Evolutionary conservation across 768 basidiomycete species (phyloP).

Genomic region (Pleurotus eryngii): DNA sequence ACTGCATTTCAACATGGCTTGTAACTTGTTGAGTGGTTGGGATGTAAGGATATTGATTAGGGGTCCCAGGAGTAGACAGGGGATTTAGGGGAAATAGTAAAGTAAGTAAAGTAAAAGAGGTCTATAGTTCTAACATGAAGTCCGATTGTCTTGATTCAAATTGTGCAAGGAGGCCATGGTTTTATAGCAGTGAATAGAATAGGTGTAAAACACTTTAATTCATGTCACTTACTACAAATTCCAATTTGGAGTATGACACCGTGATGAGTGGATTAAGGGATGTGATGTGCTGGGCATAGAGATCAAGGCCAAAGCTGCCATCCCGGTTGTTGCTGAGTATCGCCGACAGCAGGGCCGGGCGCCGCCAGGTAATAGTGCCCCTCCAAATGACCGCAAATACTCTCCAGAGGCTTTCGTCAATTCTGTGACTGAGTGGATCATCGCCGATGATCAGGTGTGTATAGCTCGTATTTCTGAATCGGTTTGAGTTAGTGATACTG

Average conservation of each 20-base stretch:
- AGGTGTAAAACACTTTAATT: no score
- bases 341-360: background rate
- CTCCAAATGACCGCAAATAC: background rate
- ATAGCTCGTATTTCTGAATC: conserved; percentile 1
- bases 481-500: background rate
- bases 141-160: no score
- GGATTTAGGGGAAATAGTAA: no score
- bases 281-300: background rate
- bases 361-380: background rate
- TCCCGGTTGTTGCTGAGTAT: background rate
- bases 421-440: background rate
- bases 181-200: no score
- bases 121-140: no score
- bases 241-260: background rate
- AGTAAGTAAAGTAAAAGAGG: no score
- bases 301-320: background rate
- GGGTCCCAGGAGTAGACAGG: no score
- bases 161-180: no score
- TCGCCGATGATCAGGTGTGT: background rate
- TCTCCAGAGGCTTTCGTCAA: background rate
- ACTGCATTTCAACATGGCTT: no score
- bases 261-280: background rate
- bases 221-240: no score
- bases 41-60: no score
- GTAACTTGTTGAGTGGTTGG: no score